Conservation (phyloP, 2,329 filamentous ascomycete species). For the Penicillium occitanis region DNA sequence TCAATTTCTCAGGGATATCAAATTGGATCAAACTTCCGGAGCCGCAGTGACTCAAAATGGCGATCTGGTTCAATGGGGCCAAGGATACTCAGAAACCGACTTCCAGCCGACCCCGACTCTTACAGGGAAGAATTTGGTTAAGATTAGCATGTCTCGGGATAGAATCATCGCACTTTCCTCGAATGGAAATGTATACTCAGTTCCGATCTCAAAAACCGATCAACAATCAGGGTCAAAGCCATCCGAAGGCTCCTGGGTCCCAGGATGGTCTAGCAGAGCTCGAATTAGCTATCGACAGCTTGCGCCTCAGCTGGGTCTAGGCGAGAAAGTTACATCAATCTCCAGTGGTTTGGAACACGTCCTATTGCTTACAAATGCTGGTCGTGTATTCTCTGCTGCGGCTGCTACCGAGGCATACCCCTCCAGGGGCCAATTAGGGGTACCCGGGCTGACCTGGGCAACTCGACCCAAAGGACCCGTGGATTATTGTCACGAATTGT, state of each 20-base stretch:
- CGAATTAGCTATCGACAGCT: conserved; percentile 71
- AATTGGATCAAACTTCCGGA: conserved; percentile 77
- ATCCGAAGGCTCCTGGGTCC: conserved; percentile 68
- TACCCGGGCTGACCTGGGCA: conserved; percentile 77
- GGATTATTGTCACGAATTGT: conserved; percentile 79
- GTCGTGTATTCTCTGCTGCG: conserved; percentile 85
- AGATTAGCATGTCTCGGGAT: conserved; percentile 75
- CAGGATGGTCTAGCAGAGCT: conserved; percentile 65
- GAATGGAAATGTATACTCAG: conserved; percentile 76
- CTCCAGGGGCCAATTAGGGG: conserved; percentile 78
- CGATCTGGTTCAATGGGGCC: conserved; percentile 89
- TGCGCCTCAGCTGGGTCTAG: conserved; percentile 65
- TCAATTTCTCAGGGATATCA: conserved; percentile 79
- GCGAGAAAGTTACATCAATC: conserved; percentile 73
- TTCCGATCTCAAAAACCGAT: conserved; percentile 73
- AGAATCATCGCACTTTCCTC: conserved; percentile 76
- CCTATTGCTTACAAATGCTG: conserved; percentile 77
- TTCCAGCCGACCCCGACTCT: conserved; percentile 69
- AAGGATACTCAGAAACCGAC: conserved; percentile 66
- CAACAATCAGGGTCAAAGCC: conserved; percentile 65
- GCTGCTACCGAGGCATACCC: conserved; percentile 77
- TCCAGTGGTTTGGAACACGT: conserved; percentile 81
- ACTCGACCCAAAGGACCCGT: conserved; percentile 74
- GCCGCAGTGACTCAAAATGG: conserved; percentile 85
- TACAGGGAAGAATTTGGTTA: conserved; percentile 74